These are phyloP conservation scores for Solanum hybrid DNA, from an alignment of 305 asterid species.

Conservation along the genomic window DNA sequence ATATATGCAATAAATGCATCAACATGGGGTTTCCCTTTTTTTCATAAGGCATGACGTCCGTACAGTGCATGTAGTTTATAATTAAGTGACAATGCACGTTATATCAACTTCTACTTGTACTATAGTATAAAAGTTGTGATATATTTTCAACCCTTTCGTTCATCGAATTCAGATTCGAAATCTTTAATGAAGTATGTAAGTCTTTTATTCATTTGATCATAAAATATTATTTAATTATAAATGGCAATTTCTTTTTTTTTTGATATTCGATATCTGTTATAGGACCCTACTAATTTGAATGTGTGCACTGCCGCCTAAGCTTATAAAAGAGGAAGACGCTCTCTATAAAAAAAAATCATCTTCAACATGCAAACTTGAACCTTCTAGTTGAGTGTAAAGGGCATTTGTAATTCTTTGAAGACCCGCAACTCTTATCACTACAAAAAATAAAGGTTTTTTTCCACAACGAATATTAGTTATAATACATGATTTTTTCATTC, in stretches of 20 bases:
- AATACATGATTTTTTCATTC: background rate
- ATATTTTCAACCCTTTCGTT: background rate
- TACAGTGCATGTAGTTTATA: background rate
- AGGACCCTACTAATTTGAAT: background rate
- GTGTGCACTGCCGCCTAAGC: background rate
- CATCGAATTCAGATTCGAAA: background rate
- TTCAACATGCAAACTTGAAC: background rate
- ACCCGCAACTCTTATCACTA: background rate
- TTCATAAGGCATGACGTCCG: background rate
- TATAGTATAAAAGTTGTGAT: background rate
- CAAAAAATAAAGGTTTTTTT: too few relatives aligned
- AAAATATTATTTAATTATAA: background rate
- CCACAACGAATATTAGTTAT: too few relatives aligned
- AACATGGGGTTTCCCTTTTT: background rate
- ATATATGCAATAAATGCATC: background rate
- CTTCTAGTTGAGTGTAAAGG: background rate
- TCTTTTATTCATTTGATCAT: background rate
- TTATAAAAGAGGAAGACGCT: background rate
- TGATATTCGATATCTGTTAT: background rate
- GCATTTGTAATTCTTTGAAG: background rate
- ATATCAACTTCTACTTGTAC: background rate
- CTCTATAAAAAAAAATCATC: background rate
- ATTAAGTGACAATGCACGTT: background rate
- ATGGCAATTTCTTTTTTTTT: background rate
- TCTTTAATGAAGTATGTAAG: background rate